Percentiles rank a stretch among this genome's conserved stretches.
Evolutionary conservation across 306 rosid genomes (phyloP).

Genomic region (Fragaria nilgerrensis): DNA sequence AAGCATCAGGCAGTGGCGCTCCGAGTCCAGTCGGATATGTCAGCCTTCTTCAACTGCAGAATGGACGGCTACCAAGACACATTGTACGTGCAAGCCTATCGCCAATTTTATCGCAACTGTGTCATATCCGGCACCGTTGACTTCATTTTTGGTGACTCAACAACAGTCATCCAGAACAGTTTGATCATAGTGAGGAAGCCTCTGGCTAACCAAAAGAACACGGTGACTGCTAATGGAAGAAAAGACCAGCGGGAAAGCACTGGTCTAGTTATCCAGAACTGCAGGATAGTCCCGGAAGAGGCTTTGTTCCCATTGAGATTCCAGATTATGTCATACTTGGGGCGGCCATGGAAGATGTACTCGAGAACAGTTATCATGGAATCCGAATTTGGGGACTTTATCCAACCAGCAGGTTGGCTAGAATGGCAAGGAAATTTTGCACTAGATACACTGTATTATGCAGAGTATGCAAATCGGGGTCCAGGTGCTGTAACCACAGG

Average conservation of each 20-base stretch:
- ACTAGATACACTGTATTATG: slow-evolving; percentile 24
- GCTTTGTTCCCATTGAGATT: slow-evolving; percentile 6
- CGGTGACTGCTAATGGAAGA: slow-evolving; percentile 30
- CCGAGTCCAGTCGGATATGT: slow-evolving; percentile 22
- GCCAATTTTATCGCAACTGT: slow-evolving; percentile 27
- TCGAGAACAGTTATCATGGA: slow-evolving; percentile 34
- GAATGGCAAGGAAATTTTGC: slow-evolving; percentile 23
- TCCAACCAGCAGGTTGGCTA: slow-evolving; percentile 36
- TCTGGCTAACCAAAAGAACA: slow-evolving; percentile 8
- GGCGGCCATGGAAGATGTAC: slow-evolving; percentile 34
- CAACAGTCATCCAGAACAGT: slow-evolving; percentile 20
- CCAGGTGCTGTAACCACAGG: slow-evolving; percentile 16
- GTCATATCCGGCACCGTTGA: slow-evolving; percentile 25
- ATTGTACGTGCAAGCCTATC: slow-evolving; percentile 21
- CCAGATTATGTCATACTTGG: slow-evolving; percentile 20
- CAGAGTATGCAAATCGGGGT: slow-evolving; percentile 31
- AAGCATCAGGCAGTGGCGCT: slow-evolving; percentile 32
- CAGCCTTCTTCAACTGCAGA: slow-evolving; percentile 31
- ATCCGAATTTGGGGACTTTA: slow-evolving; percentile 21
- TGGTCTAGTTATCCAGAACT: slow-evolving; percentile 31
- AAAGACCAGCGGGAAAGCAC: slow-evolving; percentile 12
- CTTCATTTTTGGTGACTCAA: slow-evolving; percentile 33
- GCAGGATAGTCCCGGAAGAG: slow-evolving; percentile 29
- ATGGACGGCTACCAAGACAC: slow-evolving; percentile 32
- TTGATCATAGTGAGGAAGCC: slow-evolving; percentile 25